phyloP scores from a whole-genome alignment of 345 rosid species.

The Raphanus raphanistrum region DNA sequence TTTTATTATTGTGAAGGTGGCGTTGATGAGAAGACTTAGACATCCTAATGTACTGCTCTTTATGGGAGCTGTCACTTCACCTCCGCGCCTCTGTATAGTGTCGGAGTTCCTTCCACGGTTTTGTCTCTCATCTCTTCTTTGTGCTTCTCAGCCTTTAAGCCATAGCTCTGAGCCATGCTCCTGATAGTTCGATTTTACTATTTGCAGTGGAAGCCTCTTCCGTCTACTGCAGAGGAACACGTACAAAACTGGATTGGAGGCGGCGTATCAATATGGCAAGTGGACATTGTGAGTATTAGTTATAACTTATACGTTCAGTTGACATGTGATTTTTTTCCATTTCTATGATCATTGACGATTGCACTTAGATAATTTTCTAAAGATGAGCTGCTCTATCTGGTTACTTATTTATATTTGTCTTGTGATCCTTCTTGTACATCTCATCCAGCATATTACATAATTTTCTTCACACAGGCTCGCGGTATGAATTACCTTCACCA shows the following conservation, averaged over 20 bases:
- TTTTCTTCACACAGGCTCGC: slow-evolving; percentile 62
- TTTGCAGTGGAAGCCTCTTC: slow-evolving; percentile 89
- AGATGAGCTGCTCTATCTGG: slow-evolving; percentile 2
- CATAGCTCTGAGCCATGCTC: not conserved
- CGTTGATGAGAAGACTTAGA: slow-evolving; percentile 90
- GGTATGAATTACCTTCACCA: slow-evolving; percentile 98
- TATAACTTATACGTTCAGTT: not conserved
- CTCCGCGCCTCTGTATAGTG: slow-evolving; percentile 90
- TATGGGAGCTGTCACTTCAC: slow-evolving; percentile 96
- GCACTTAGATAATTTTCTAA: not conserved
- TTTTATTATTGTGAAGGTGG: slow-evolving; percentile 56
- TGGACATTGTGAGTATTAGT: slow-evolving; percentile 73
- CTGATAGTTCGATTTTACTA: slow-evolving; percentile 14
- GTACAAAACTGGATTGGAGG: slow-evolving; percentile 86
- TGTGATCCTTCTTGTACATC: slow-evolving; percentile 25
- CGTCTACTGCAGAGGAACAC: slow-evolving; percentile 75
- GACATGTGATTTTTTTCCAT: not conserved
- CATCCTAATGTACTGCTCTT: slow-evolving; percentile 94
- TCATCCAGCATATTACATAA: slow-evolving; percentile 27
- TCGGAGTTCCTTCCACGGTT: slow-evolving; percentile 99
- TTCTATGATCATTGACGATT: not conserved
- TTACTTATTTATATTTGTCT: slow-evolving; percentile 16
- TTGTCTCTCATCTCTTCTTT: slow-evolving; percentile 24
- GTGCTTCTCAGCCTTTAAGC: not conserved
- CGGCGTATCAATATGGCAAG: slow-evolving; percentile 80